Conservation (phyloP, 192 early-diverging fungal genomes). For the Radiomyces spectabilis region DNA sequence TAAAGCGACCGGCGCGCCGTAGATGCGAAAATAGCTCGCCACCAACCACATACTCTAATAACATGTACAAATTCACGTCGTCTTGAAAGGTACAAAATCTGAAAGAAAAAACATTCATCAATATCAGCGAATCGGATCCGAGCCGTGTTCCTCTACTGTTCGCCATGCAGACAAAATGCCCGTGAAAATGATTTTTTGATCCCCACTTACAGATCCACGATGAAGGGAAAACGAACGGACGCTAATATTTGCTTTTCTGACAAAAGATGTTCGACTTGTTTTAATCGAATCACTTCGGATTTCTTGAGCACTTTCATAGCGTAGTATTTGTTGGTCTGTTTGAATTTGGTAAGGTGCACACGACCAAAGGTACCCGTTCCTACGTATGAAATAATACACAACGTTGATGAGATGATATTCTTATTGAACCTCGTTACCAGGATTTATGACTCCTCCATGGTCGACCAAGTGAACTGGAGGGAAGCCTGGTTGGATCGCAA, state of each 20-base stretch:
- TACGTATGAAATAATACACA: conserved; percentile 25
- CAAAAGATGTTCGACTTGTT: conserved; percentile 84
- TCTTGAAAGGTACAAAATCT: conserved; percentile 96
- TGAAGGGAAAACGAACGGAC: conserved; percentile 71
- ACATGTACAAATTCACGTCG: conserved; percentile 88
- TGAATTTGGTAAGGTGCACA: conserved; percentile 83
- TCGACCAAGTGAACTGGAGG: no score
- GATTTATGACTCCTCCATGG: no score
- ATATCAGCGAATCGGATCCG: no score
- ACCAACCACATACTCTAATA: conserved; percentile 92
- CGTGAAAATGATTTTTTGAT: no score
- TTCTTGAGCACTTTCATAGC: conserved; percentile 87
- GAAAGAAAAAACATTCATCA: not conserved
- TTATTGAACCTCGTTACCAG: no score
- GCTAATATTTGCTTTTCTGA: conserved; percentile 75
- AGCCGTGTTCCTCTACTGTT: no score
- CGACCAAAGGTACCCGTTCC: conserved; percentile 97
- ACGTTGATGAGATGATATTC: not conserved
- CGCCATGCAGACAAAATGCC: no score
- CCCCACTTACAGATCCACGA: conserved; percentile 62
- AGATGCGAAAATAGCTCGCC: conserved; percentile 97
- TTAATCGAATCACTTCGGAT: conserved; percentile 70
- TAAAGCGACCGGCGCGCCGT: conserved; percentile 84
- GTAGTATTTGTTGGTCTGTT: conserved; percentile 58
- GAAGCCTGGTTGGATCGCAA: no score